These are phyloP conservation scores for Straminergon stramineum DNA, from an alignment of 225 moss, liverwort and hornwort species.

Conservation along the genomic window DNA sequence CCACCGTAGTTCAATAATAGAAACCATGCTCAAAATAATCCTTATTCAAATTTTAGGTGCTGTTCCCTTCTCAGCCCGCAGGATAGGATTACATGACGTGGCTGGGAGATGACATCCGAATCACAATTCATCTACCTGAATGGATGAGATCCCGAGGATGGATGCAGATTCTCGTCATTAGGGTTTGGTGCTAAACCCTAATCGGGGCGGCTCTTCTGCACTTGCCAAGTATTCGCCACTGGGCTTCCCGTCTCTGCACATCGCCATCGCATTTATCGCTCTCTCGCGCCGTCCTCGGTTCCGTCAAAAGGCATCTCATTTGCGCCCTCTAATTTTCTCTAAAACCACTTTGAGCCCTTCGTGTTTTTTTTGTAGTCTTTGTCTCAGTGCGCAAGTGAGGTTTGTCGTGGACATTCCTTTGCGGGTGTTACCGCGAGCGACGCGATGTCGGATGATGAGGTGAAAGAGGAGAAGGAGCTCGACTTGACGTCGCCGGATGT, in stretches of 20 bases:
- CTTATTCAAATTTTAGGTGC: background rate
- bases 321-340: background rate
- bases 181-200: conserved; percentile 18
- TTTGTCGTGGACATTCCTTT: background rate
- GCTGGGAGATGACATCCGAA: background rate
- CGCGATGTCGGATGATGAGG: conserved; percentile 95
- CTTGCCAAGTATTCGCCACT: background rate
- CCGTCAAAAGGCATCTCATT: background rate
- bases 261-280: background rate
- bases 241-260: background rate
- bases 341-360: background rate
- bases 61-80: background rate
- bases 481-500: conserved; percentile 96
- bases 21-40: background rate
- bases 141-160: background rate
- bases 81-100: conserved; percentile 7
- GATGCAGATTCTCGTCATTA: conserved; percentile 6
- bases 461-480: conserved; percentile 99
- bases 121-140: background rate
- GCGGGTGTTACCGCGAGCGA: background rate
- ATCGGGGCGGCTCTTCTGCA: conserved; percentile 7
- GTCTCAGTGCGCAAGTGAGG: background rate
- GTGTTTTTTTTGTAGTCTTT: background rate
- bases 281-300: background rate
- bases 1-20: background rate